Evolutionary conservation across 2,329 filamentous ascomycete genomes (phyloP), one percentile per base, ranked within the genome.

Genomic region (Cercospora sojina): DNA sequence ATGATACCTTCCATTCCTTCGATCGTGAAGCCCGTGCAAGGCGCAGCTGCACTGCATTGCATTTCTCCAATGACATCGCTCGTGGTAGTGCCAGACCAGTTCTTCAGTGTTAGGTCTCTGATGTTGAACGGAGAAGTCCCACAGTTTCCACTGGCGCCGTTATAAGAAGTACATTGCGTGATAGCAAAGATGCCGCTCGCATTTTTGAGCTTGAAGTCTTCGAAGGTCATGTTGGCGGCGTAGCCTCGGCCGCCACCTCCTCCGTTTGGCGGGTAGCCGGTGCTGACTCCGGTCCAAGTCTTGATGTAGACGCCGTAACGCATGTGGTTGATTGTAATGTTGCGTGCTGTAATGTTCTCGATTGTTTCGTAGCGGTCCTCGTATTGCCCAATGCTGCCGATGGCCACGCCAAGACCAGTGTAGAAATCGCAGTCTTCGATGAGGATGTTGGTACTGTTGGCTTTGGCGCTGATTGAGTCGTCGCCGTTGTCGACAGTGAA

Each of bases 371-470:
- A 83, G 0, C 72, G 68, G 13, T 77, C 80, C 0, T 81, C 75
- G 68, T 85, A 86, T 74, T 87, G 86, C 0, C 84, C 85, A 57
- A 88, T 84, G 51, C 82, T 85, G 1, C 86, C 86, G 16, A 88
- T 80, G 1, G 86, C 84, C 18, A 87, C 76, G 2, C 85, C 85
- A 2, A 82, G 78, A 1, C 84, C 84, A 25, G 80, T 79, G 67
- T 80, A 79, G 72, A 86, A 85, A 3, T 77, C 77, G 59, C 76
- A 81, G 73, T 87, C 80, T 23, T 80, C 78, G 62, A 87, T 78
- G 27, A 74, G 72, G 53, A 87, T 84, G 69, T 86, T 83, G 27
- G 81, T 86, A 57, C 80, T 83, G 73, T 87, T 87, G 27, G 79
- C 82, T 73, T 87, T 87, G 57, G 83, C 72, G 1, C 82, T 81